Base-by-base conservation (phyloP, 441 rosid genomes). In the Corymbia citriodora region DNA sequence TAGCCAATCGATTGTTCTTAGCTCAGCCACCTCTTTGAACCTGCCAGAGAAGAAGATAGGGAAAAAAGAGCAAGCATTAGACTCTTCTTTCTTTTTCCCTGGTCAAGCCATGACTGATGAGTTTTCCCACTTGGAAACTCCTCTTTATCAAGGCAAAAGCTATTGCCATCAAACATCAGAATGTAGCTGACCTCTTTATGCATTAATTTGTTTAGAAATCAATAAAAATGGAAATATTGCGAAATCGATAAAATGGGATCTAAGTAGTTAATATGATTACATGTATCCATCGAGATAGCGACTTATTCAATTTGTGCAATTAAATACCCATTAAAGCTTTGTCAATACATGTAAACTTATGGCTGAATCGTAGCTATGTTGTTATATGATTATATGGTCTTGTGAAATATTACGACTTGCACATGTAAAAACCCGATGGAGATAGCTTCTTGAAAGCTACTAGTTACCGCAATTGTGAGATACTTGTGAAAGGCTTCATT, bases 1-100 rank as follows among this genome's bases (percentile, higher is more conserved):
- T 14, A 96, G 90, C 95, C 95, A 95, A 55, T 93, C 93, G 36
- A 93, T 93, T 33, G 94, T 93, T 91, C 93, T 91, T n/a, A 95
- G 94, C 53, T 93, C 95, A 3, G 89, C 95, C 68, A 92, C 96
- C 90, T 95, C 95, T 23, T 88, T 65, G 79, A 94, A 94, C 88
- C 96, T 95, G 93, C 57, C 90, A 54, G 45, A 45, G 23, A 52
- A 10, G 48, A 45, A 40, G 65, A 59, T 59, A 23, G 52, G 52
- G n/a, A 54, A 25, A n/a, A n/a, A 45, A 21, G 14, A 33, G 13
- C 31, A 88, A 55, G 72, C 53, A 89, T 87, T 59, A 54, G n/a
- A n/a, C n/a, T n/a, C n/a, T n/a, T n/a, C 6, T 8, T 19, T 1
- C 25, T 53, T 12, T 72, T 45, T 72, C 5, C 14, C 85, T 21